Evolutionary conservation across 805 yeast genomes (phyloP).

Genomic region (Clavispora vitiphila): DNA sequence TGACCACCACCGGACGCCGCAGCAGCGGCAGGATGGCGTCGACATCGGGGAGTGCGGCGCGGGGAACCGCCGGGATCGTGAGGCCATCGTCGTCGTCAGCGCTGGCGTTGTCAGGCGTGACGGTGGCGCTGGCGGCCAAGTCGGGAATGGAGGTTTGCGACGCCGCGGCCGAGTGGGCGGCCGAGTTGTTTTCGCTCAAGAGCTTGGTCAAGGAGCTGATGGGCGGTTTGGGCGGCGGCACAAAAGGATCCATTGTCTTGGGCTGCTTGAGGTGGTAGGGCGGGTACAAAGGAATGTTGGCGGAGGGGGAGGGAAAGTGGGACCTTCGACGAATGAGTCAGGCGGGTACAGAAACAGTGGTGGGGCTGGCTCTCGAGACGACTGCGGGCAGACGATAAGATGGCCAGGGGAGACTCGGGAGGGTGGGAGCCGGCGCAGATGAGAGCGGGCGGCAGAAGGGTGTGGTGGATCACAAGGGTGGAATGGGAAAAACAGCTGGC

Average conservation of each 20-base stretch:
- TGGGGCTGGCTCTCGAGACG: no score
- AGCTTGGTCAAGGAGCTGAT: conserved; percentile 35
- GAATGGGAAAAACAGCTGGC: neutral
- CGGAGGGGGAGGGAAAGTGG: neutral
- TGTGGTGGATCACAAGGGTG: neutral
- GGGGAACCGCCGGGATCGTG: neutral
- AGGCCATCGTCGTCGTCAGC: conserved; percentile 1
- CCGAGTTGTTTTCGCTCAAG: conserved; percentile 28
- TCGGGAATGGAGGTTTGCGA: conserved; percentile 1
- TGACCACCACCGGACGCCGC: conserved; percentile 14
- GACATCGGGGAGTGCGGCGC: conserved; percentile 1
- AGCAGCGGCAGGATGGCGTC: neutral
- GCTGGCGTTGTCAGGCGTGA: conserved; percentile 6
- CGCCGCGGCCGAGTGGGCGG: neutral
- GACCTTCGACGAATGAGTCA: neutral
- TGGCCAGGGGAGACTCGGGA: neutral
- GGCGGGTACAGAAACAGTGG: neutral
- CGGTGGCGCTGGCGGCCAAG: conserved; percentile 8
- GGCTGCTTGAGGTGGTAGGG: conserved; percentile 14
- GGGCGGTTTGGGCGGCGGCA: conserved; percentile 18
- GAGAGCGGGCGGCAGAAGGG: neutral
- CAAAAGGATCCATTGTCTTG: conserved; percentile 6
- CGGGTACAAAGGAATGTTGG: conserved; percentile 15
- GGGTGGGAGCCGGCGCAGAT: no score
- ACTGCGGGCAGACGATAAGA: no score